Percentiles rank a stretch among this genome's conserved stretches.
phyloP scores from a whole-genome alignment of 805 yeast genomes.

The Tetrapisispora namnaoensis region DNA sequence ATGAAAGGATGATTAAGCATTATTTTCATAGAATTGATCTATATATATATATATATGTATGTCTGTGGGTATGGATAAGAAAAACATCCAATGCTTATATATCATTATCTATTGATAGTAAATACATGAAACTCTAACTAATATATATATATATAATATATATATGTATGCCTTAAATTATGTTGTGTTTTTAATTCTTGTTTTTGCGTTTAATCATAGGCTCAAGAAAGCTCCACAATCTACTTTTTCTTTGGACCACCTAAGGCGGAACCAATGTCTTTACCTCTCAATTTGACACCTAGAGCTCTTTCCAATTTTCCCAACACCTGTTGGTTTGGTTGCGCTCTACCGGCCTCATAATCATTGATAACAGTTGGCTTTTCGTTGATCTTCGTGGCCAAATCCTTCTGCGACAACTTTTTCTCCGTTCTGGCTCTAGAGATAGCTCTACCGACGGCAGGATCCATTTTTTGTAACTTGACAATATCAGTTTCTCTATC shows the following conservation, averaged over 20 bases:
- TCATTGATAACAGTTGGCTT: conserved; percentile 93
- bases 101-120: not conserved
- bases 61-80: too few species aligned
- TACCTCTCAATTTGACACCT: conserved; percentile 93
- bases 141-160: not conserved
- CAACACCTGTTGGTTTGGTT: conserved; percentile 90
- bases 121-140: not conserved
- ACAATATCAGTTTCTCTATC: conserved; percentile 92
- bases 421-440: conserved; percentile 79
- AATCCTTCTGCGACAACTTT: conserved; percentile 86
- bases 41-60: not conserved
- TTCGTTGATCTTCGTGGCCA: conserved; percentile 91
- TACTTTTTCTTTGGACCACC: conserved; percentile 36
- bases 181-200: not conserved
- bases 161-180: not conserved
- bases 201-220: too few species aligned
- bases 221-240: not conserved
- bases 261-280: conserved; percentile 86
- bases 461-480: conserved; percentile 80
- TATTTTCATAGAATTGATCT: not conserved
- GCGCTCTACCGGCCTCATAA: conserved; percentile 93
- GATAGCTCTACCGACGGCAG: conserved; percentile 79
- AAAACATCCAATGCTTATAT: too few species aligned
- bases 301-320: conserved; percentile 88
- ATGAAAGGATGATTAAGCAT: not conserved